Base-by-base conservation (phyloP, 345 rosid species). In the Gossypium ekmanianum region DNA sequence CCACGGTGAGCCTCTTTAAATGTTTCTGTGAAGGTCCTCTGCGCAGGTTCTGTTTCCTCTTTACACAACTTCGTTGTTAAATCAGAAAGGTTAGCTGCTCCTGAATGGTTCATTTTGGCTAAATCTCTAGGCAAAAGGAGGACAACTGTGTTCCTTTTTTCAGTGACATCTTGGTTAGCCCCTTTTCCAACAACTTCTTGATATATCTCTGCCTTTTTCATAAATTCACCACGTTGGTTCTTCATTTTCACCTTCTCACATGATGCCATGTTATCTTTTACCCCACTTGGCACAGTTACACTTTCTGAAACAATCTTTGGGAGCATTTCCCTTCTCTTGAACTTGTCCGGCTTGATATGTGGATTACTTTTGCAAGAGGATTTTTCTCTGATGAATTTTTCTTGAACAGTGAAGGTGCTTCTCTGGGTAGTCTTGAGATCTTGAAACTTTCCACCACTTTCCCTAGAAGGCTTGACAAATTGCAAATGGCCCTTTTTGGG, bases 121-220 rank as follows among this genome's bases (percentile, higher is more conserved):
- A 73, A 77, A 78, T 81, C 84, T 74, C 82, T 83, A 16, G 91
- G 91, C 76, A 80, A 74, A 76, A 86, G 87, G 57, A 87, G 82
- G 66, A 84, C 78, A 11, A 84, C 83, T 57, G 85, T 81, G 29
- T 87, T 83, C 45, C 64, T 72, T 44, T 79, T 84, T 55, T 57
- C 43, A 65, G 77, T 61, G 41, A 70, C 70, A 63, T 79, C 80
- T 62, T 79, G 84, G 48, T 64, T 78, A 58, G 57, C 43, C 75
- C 24, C 76, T 81, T 61, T 4, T 20, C 22, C 68, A 64, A 77
- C 83, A 20, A 71, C 65, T 80, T 81, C 83, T 50, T 71, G 74
- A 65, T 45, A 64, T 61, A 71, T 82, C 71, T 75, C 86, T 13
- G 78, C 80, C 76, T 62, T 74, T 77, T 77, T 86, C 63, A 48